phyloP scores from a whole-genome alignment of 345 rosid genomes.

The Hevea brasiliensis region DNA sequence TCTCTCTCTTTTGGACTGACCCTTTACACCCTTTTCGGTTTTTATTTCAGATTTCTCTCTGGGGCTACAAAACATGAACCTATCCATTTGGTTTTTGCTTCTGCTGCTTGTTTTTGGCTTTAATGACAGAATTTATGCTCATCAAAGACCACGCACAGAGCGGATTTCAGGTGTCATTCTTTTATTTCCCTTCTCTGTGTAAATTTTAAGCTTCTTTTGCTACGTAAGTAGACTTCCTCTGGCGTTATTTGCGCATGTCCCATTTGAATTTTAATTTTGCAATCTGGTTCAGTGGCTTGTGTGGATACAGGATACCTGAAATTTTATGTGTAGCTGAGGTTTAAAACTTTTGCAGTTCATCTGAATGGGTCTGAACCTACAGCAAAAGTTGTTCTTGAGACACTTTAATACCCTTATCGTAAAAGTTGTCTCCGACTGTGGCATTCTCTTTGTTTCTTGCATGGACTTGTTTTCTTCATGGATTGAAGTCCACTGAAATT shows the following conservation, averaged over 20 bases:
- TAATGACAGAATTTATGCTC: slow-evolving; percentile 31
- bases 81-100: slow-evolving; percentile 33
- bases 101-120: slow-evolving; percentile 30
- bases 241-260: neutral
- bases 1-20: slow-evolving; percentile 20
- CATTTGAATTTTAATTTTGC: too few relatives aligned
- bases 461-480: too few relatives aligned
- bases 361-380: neutral
- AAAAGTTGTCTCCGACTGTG: too few relatives aligned
- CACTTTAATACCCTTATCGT: neutral
- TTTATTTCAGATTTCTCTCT: neutral
- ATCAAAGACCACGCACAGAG: slow-evolving; percentile 54
- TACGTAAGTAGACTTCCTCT: neutral
- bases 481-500: neutral
- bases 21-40: slow-evolving; percentile 27
- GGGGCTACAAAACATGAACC: slow-evolving; percentile 29
- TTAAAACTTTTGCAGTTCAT: too few relatives aligned
- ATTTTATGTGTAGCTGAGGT: too few relatives aligned
- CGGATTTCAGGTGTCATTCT: slow-evolving; percentile 63
- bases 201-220: neutral
- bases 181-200: neutral
- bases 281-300: neutral
- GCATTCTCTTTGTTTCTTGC: too few relatives aligned
- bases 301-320: neutral
- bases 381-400: neutral